These are phyloP conservation scores for Trichoderma sp. DNA, from an alignment of 2,329 filamentous ascomycete species.

Conservation along the genomic window DNA sequence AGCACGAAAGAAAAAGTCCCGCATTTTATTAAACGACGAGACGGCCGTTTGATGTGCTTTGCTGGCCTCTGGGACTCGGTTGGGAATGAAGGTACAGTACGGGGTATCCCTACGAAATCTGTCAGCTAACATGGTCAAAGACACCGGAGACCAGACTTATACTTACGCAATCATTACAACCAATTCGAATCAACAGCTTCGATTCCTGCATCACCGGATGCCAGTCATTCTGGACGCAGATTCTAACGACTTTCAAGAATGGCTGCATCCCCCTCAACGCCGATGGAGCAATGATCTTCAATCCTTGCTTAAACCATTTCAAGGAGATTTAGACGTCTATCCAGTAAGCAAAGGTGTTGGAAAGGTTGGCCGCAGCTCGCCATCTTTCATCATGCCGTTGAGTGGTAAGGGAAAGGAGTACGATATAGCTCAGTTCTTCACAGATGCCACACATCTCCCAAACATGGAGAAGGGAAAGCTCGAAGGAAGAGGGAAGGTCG, in stretches of 20 bases:
- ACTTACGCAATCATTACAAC: slow-evolving; percentile 96
- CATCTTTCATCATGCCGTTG: slow-evolving; percentile 79
- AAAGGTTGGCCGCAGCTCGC: slow-evolving; percentile 90
- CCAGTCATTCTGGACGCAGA: slow-evolving; percentile 84
- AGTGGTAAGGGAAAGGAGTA: slow-evolving; percentile 85
- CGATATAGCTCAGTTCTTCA: slow-evolving; percentile 94
- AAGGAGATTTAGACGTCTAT: slow-evolving; percentile 80
- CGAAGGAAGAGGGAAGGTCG: neutral
- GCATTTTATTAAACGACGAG: slow-evolving; percentile 79
- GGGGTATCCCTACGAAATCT: neutral
- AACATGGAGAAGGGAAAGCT: neutral
- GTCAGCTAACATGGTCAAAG: slow-evolving; percentile 22
- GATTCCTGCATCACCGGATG: slow-evolving; percentile 93
- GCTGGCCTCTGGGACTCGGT: slow-evolving; percentile 92
- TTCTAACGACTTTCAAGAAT: slow-evolving; percentile 68
- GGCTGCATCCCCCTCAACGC: slow-evolving; percentile 73
- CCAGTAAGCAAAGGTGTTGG: slow-evolving; percentile 86
- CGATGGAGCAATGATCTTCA: slow-evolving; percentile 83
- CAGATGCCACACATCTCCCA: slow-evolving; percentile 45
- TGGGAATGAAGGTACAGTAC: slow-evolving; percentile 66
- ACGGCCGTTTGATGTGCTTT: slow-evolving; percentile 83
- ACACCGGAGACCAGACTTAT: slow-evolving; percentile 66
- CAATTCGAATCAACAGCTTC: slow-evolving; percentile 76
- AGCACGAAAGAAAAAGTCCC: slow-evolving; percentile 77
- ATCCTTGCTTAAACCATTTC: slow-evolving; percentile 73